Base-by-base conservation (phyloP, 495 filamentous ascomycete species). In the Penicillium goetzii region DNA sequence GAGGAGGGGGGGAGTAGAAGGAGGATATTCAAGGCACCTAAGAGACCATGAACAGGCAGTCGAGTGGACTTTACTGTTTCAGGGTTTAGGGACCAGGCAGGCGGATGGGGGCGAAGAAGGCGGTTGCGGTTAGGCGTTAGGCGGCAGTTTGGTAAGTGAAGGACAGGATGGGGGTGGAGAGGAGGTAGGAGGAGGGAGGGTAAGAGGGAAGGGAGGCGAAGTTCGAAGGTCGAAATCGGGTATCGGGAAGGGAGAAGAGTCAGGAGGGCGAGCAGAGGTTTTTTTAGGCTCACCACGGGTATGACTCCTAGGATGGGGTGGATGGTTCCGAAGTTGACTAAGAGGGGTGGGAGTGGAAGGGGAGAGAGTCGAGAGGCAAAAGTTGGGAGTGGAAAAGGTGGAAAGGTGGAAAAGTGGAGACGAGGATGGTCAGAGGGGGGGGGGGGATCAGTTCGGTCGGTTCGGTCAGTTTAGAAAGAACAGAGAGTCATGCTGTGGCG, bases 41-140 rank as follows among this genome's bases (percentile, higher is more conserved):
- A 70, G 67, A 56, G 54, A 59, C 59, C 70, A 70, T 68, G 58
- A 52, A 72, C 67, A 69, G 64, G 67, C 68, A 71, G 66, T 55
- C 21, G 45, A 7, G 25, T 0, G 0, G 11, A 14, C 23, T 10
- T 51, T 12, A 51, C 47, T 17, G 47, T 25, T 53, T 19, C 17
- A 15, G 52, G 51, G 6, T 4, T 32, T 32, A 25, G 51, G 9
- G 30, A 30, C 28, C 51, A 54, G 51, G 47, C 47, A 54, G 51
- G 50, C 50, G 41, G 32, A 49, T 33, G 61, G 57, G 56, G 55
- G 41, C 25, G 50, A 47, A n/a, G n/a, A 25, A 23, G 11, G 14
- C 11, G 57, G 49, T 17, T 17, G 34, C 17, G 38, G 33, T 55
- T 36, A 36, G 52, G 32, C 30, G 52, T 33, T 21, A 55, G 32